Percentiles rank a stretch among this genome's conserved stretches.
Conservation (phyloP, 768 basidiomycete species). For the Paxillus ammoniavirescens region DNA sequence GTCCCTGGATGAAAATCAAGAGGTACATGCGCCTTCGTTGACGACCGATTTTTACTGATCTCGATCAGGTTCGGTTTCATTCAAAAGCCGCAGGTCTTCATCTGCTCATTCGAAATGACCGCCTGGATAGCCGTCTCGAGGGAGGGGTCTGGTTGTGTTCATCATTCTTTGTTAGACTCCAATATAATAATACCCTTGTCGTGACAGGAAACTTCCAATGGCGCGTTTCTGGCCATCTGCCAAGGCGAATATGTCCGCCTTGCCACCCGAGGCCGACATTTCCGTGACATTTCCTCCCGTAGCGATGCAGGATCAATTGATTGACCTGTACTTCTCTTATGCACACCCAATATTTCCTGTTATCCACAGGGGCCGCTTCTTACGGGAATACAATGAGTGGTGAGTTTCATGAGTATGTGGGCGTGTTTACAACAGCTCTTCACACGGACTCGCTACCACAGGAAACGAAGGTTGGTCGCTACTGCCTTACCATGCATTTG, state of each 20-base stretch:
- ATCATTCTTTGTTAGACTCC: conserved; percentile 10
- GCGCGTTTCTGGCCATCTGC: conserved; percentile 71
- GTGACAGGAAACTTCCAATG: conserved; percentile 66
- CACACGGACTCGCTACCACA: conserved; percentile 3
- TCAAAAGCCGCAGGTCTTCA: conserved; percentile 76
- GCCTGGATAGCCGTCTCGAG: conserved; percentile 65
- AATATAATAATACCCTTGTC: conserved; percentile 14
- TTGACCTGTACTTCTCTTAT: conserved; percentile 79
- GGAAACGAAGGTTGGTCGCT: conserved; percentile 27
- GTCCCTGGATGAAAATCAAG: conserved; percentile 74
- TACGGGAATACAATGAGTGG: conserved; percentile 60
- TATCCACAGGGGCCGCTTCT: conserved; percentile 69
- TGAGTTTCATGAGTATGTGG: conserved; percentile 23
- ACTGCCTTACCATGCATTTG: not conserved
- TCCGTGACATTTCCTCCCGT: conserved; percentile 56
- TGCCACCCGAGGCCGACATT: conserved; percentile 43
- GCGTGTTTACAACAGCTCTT: conserved; percentile 1
- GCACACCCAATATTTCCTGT: conserved; percentile 84
- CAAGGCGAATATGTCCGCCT: conserved; percentile 36
- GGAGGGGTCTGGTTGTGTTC: conserved; percentile 62
- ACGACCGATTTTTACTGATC: conserved; percentile 10
- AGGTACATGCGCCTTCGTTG: conserved; percentile 39
- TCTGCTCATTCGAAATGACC: conserved; percentile 62
- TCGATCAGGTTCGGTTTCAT: conserved; percentile 76
- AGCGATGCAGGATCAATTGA: conserved; percentile 61